Conservation (phyloP, 805 yeast genomes). For the Lipomyces sp. region DNA sequence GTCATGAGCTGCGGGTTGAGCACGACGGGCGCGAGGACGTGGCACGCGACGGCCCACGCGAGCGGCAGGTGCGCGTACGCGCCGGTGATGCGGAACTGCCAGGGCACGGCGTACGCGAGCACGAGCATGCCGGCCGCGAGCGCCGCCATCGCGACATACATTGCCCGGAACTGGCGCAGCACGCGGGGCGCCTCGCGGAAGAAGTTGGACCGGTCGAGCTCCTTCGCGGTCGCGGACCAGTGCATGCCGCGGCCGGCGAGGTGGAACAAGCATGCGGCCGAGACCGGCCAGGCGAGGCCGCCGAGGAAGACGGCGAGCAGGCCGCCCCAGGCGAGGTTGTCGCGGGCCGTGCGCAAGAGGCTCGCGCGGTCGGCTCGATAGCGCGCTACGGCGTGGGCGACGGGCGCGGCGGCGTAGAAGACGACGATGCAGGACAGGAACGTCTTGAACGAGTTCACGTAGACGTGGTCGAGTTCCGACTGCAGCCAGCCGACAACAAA, state of each 20-base stretch:
- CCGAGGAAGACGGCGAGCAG: conserved; percentile 11
- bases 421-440: conserved; percentile 5
- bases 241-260: conserved; percentile 5
- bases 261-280: conserved; percentile 4
- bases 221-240: conserved; percentile 20
- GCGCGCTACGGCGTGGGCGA: conserved; percentile 6
- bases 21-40: conserved; percentile 6
- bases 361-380: conserved; percentile 1
- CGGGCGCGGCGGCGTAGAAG: conserved; percentile 2
- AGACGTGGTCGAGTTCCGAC: conserved; percentile 4
- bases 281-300: conserved; percentile 10
- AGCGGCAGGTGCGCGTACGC: conserved; percentile 1
- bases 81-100: conserved; percentile 5
- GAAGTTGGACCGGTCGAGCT: conserved; percentile 9
- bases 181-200: conserved; percentile 10
- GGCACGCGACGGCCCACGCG: conserved; percentile 6
- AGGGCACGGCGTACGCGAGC: conserved; percentile 5
- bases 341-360: conserved; percentile 1
- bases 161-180: neutral
- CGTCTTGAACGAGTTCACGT: conserved; percentile 5
- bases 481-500: conserved; percentile 8
- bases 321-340: conserved; percentile 2
- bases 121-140: conserved; percentile 3
- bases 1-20: conserved; percentile 15
- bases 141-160: conserved; percentile 1